A percentile compares a stretch with the other conserved stretches of the same genome.
Conservation (phyloP, 2,329 filamentous ascomycete species). For the Alternaria burnsii region DNA sequence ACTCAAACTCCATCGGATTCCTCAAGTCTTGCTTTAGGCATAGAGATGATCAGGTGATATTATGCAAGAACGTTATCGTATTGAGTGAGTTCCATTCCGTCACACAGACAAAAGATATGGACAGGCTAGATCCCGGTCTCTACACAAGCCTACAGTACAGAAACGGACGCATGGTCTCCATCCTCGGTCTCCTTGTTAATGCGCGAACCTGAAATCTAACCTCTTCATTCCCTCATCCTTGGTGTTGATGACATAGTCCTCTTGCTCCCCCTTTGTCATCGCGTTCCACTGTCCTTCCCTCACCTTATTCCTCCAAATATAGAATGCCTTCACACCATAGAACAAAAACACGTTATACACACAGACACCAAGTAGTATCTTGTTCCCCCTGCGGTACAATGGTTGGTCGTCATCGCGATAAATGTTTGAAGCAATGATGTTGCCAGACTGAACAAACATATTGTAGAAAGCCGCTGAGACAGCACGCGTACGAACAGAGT, state of each 20-base stretch:
- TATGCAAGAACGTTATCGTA: background rate
- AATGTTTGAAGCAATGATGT: slow-evolving; percentile 58
- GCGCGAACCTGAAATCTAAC: slow-evolving; percentile 43
- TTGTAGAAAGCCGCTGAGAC: slow-evolving; percentile 54
- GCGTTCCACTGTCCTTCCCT: slow-evolving; percentile 39
- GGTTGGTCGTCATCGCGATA: slow-evolving; percentile 59
- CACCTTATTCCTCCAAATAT: slow-evolving; percentile 53
- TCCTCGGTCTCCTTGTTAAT: slow-evolving; percentile 17
- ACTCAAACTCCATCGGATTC: background rate
- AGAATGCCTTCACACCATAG: slow-evolving; percentile 51
- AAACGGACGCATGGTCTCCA: background rate
- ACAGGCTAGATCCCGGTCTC: background rate
- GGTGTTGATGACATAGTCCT: slow-evolving; percentile 38
- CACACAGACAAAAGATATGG: background rate
- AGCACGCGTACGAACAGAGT: slow-evolving; percentile 51
- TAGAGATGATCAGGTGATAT: background rate
- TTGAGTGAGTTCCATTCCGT: background rate
- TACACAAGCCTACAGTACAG: background rate
- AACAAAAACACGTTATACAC: slow-evolving; percentile 46
- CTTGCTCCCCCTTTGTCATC: slow-evolving; percentile 40
- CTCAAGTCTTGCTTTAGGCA: background rate
- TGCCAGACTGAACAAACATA: slow-evolving; percentile 58
- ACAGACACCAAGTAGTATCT: slow-evolving; percentile 44
- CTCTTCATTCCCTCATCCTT: slow-evolving; percentile 43
- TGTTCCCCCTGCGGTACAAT: slow-evolving; percentile 55